Evolutionary conservation across 192 early-diverging fungal species (phyloP).

Genomic region (Backusella westeae): DNA sequence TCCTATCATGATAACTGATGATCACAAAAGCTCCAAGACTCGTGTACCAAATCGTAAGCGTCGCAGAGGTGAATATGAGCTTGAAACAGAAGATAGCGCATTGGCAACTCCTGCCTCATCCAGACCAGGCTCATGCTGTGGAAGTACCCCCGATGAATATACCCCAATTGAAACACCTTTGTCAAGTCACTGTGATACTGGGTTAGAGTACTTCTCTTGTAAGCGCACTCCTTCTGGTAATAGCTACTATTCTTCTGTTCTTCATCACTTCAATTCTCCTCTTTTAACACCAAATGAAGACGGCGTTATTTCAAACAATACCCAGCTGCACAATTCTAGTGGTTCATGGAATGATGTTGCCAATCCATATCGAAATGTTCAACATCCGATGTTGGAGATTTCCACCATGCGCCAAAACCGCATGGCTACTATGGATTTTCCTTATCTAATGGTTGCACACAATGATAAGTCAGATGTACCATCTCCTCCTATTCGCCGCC

Average conservation of each 20-base stretch:
- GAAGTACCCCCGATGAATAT: not conserved
- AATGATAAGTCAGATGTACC: not conserved
- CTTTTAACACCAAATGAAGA: not conserved
- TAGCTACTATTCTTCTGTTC: not conserved
- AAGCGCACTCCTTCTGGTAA: not conserved
- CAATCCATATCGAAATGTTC: not conserved
- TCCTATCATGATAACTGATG: slow-evolving; percentile 96
- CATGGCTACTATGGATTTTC: not conserved
- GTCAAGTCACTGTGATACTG: not conserved
- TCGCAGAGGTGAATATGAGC: slow-evolving; percentile 33
- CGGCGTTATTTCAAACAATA: not conserved
- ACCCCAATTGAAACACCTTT: not conserved
- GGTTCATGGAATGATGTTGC: not conserved
- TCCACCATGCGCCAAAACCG: not conserved
- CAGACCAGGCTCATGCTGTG: not conserved
- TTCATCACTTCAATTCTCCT: not conserved
- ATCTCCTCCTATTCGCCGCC: slow-evolving; percentile 33
- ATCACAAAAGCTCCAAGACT: slow-evolving; percentile 84
- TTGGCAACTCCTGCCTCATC: not conserved
- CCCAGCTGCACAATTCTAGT: not conserved
- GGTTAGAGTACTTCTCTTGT: not conserved
- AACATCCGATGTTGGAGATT: not conserved
- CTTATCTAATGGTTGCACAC: not conserved
- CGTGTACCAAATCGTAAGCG: slow-evolving; percentile 22
- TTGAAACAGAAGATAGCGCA: not conserved